A percentile compares a stretch with the other conserved stretches of the same genome.
phyloP scores from a whole-genome alignment of 2,329 filamentous ascomycete species.

The Clarireedia monteithiana region DNA sequence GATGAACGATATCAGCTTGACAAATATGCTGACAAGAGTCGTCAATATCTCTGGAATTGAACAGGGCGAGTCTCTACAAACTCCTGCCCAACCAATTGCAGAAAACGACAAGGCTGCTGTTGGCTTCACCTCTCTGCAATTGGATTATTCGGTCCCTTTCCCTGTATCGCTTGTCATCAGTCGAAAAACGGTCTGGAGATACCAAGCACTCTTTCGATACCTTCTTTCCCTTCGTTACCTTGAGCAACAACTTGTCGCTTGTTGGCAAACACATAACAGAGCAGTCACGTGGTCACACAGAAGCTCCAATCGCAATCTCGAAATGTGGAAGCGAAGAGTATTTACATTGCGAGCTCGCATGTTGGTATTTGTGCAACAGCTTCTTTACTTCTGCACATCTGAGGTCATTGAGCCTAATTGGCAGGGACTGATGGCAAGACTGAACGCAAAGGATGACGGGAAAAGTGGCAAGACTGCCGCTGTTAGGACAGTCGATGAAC shows the following conservation, averaged over 20 bases:
- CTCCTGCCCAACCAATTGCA: slow-evolving; percentile 54
- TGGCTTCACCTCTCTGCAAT: slow-evolving; percentile 85
- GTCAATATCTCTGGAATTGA: slow-evolving; percentile 96
- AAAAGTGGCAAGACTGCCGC: slow-evolving; percentile 30
- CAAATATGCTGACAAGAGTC: slow-evolving; percentile 89
- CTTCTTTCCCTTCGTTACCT: slow-evolving; percentile 83
- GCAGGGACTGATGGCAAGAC: slow-evolving; percentile 83
- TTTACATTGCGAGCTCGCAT: slow-evolving; percentile 90
- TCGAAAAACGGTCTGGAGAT: slow-evolving; percentile 92
- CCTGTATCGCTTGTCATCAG: slow-evolving; percentile 93
- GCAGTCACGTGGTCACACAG: slow-evolving; percentile 75
- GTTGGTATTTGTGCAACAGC: slow-evolving; percentile 94
- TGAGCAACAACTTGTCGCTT: slow-evolving; percentile 76
- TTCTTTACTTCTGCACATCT: slow-evolving; percentile 92
- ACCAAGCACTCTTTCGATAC: slow-evolving; percentile 93
- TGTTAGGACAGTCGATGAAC: slow-evolving; percentile 78
- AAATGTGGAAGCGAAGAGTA: slow-evolving; percentile 86
- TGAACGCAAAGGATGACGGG: slow-evolving; percentile 54
- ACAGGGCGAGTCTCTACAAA: slow-evolving; percentile 73
- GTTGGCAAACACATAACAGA: slow-evolving; percentile 86
- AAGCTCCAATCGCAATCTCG: slow-evolving; percentile 63
- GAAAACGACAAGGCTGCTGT: slow-evolving; percentile 81
- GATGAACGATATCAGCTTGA: slow-evolving; percentile 91
- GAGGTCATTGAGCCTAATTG: slow-evolving; percentile 98
- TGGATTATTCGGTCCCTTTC: slow-evolving; percentile 92